Percentiles rank a stretch among this genome's conserved stretches.
Conservation (phyloP, 345 rosid species). For the Linum lewisii region DNA sequence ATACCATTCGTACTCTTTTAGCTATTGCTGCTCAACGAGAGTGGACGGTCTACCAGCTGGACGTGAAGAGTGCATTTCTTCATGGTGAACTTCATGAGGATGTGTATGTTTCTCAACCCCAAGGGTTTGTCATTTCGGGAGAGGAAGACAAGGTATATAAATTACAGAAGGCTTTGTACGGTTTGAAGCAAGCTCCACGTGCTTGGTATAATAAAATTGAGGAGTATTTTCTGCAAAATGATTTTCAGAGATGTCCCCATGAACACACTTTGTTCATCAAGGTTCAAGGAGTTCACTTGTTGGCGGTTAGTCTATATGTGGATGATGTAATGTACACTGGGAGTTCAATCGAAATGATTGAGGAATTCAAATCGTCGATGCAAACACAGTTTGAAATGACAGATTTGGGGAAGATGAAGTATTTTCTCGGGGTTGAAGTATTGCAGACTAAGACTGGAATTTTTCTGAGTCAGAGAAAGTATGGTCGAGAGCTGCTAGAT, state of each 20-base stretch:
- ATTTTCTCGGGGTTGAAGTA: not conserved
- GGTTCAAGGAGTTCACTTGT: not conserved
- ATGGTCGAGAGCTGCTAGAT: not conserved
- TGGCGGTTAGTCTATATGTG: conserved; percentile 2
- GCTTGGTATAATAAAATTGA: conserved; percentile 2
- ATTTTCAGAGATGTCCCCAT: not conserved
- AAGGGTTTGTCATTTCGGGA: not conserved
- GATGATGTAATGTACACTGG: conserved; percentile 11
- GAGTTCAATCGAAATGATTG: conserved; percentile 7
- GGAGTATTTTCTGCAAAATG: not conserved
- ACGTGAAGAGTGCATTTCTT: not conserved
- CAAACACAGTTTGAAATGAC: not conserved
- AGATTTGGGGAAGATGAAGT: not conserved
- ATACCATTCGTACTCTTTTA: not conserved
- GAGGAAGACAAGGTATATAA: conserved; percentile 4
- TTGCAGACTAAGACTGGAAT: not conserved
- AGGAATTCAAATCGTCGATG: conserved; percentile 5
- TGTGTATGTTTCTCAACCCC: not conserved
- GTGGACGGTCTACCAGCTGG: not conserved
- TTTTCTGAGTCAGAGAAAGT: not conserved
- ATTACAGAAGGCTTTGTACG: not conserved
- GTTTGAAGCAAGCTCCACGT: not conserved
- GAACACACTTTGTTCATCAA: conserved; percentile 6
- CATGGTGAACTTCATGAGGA: not conserved
- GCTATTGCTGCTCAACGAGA: not conserved